Evolutionary conservation across 257 asterid species (phyloP).

Genomic region (Scutellaria galericulata): DNA sequence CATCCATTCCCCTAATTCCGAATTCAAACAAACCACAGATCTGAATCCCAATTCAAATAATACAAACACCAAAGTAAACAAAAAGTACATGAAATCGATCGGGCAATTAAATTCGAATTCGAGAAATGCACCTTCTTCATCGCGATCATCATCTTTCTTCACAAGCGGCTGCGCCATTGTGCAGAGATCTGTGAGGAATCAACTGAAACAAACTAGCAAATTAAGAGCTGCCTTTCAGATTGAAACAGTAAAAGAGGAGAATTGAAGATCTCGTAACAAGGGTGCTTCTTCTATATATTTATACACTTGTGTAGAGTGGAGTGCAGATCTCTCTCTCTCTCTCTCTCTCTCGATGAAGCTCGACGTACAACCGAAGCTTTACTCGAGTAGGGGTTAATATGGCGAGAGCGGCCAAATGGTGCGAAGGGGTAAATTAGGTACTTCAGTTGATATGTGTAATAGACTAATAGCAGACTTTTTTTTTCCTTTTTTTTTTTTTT

Average conservation of each 20-base stretch:
- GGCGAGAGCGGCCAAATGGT: constrained; percentile 26
- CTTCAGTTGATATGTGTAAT: not conserved
- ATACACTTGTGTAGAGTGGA: constrained; percentile 30
- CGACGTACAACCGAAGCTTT: constrained; percentile 32
- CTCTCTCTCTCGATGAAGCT: constrained; percentile 24
- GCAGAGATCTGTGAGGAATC: constrained; percentile 53
- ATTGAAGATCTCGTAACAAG: constrained; percentile 39
- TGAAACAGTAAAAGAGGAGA: constrained; percentile 4
- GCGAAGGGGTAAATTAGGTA: constrained; percentile 32
- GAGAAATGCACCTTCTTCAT: constrained; percentile 61
- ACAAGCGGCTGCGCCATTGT: constrained; percentile 71
- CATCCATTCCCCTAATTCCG: constrained; percentile 5
- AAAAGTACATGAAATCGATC: constrained; percentile 25
- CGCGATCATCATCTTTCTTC: constrained; percentile 78
- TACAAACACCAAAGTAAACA: constrained; percentile 26
- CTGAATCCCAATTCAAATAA: constrained; percentile 37
- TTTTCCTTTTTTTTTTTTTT: too few relatives aligned
- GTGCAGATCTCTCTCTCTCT: constrained; percentile 38
- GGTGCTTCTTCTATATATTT: constrained; percentile 16
- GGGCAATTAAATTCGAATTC: constrained; percentile 15
- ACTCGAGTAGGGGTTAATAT: constrained; percentile 21
- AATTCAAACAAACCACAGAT: constrained; percentile 42
- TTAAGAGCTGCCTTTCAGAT: not conserved
- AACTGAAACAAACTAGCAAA: constrained; percentile 26
- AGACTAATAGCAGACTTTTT: too few relatives aligned